A percentile compares a stretch with the other conserved stretches of the same genome.
Evolutionary conservation across 1,284 basidiomycete species (phyloP).

Genomic region (Pyrrhoderma noxium): DNA sequence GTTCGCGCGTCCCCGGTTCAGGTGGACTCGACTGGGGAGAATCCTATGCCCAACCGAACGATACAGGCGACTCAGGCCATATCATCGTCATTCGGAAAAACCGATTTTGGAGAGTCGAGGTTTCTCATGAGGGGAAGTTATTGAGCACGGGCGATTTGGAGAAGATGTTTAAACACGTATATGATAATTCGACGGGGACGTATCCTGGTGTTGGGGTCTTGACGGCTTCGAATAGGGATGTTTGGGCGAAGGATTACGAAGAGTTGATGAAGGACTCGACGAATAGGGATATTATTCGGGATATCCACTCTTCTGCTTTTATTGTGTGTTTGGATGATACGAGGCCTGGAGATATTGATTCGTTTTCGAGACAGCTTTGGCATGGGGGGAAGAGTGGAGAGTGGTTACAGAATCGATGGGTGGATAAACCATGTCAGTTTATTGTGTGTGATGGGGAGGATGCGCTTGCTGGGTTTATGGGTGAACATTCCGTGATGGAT

Average conservation of each 20-base stretch:
- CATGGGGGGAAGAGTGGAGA: constrained; percentile 45
- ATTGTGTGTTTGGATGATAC: constrained; percentile 71
- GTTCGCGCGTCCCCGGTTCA: constrained; percentile 72
- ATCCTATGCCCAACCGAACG: constrained; percentile 57
- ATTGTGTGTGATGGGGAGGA: constrained; percentile 78
- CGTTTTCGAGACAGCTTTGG: constrained; percentile 64
- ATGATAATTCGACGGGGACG: constrained; percentile 52
- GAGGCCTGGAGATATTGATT: constrained; percentile 43
- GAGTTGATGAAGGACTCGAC: constrained; percentile 45
- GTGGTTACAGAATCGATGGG: constrained; percentile 60
- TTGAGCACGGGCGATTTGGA: constrained; percentile 67
- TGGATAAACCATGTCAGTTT: constrained; percentile 82
- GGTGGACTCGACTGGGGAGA: constrained; percentile 71
- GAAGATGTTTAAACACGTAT: constrained; percentile 69
- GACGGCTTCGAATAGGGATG: constrained; percentile 72
- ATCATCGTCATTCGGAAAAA: constrained; percentile 75
- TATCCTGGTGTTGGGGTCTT: constrained; percentile 73
- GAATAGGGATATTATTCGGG: constrained; percentile 60
- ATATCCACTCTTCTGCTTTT: constrained; percentile 79
- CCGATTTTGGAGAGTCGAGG: constrained; percentile 68
- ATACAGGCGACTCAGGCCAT: constrained; percentile 62
- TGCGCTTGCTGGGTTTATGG: constrained; percentile 74
- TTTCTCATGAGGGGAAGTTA: constrained; percentile 48
- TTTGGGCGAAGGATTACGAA: constrained; percentile 77
- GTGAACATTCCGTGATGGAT: constrained; percentile 91